Conservation (phyloP, 768 basidiomycete species). For the Lactarius sanguifluus region DNA sequence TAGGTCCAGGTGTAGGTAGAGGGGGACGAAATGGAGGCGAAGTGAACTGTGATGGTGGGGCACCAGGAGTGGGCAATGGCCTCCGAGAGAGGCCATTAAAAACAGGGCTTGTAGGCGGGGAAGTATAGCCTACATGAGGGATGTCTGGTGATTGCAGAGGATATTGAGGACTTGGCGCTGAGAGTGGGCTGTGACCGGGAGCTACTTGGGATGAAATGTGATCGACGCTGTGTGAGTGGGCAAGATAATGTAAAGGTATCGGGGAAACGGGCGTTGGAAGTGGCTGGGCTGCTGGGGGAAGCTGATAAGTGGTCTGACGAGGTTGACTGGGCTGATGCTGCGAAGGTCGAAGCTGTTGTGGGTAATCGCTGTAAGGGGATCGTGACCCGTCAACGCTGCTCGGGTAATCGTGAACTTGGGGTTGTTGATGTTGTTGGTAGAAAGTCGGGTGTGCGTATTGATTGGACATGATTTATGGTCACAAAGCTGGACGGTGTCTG, state of each 20-base stretch:
- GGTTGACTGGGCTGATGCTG: neutral
- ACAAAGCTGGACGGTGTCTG: neutral
- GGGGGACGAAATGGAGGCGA: constrained; percentile 22
- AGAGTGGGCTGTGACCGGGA: constrained; percentile 14
- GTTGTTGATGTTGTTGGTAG: constrained; percentile 20
- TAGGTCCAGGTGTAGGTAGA: constrained; percentile 30
- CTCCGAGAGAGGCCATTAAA: constrained; percentile 23
- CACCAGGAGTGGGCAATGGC: constrained; percentile 30
- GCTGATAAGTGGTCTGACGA: constrained; percentile 1
- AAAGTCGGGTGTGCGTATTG: constrained; percentile 21
- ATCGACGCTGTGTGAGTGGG: constrained; percentile 8
- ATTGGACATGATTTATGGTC: constrained; percentile 22
- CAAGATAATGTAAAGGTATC: constrained; percentile 14
- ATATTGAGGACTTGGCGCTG: constrained; percentile 31
- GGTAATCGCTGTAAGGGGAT: constrained; percentile 1
- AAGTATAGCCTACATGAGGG: constrained; percentile 16
- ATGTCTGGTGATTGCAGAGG: constrained; percentile 20
- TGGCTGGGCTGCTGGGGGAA: constrained; percentile 8
- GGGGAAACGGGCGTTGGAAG: constrained; percentile 12
- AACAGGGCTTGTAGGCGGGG: constrained; percentile 27
- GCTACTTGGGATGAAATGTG: constrained; percentile 8
- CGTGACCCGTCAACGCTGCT: neutral
- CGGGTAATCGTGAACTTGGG: constrained; percentile 2
- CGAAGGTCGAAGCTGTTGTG: neutral
- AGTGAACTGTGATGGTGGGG: constrained; percentile 13